Percentiles rank a stretch among this genome's conserved stretches.
Evolutionary conservation across 176 grass and related monocot species (phyloP).

Genomic region (bread wheat (Triticum aestivum)): DNA sequence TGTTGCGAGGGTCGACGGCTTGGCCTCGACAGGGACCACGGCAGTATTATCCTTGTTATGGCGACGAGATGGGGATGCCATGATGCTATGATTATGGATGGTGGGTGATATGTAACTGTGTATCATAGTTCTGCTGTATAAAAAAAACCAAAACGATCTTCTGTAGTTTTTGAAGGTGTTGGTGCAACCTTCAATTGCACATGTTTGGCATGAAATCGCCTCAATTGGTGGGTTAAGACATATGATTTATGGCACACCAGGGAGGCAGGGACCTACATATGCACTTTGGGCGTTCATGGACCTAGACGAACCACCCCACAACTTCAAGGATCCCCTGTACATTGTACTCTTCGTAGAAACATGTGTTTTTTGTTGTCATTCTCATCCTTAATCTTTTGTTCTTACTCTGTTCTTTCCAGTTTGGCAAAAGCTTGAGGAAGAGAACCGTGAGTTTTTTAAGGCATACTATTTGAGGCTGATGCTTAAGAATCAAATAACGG

Average conservation of each 20-base stretch:
- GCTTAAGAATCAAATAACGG: conserved; percentile 90
- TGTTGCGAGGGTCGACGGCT: neutral
- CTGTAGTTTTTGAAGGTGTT: neutral
- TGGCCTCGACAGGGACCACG: neutral
- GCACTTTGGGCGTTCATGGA: neutral
- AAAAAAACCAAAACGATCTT: neutral
- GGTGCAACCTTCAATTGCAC: neutral
- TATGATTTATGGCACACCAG: neutral
- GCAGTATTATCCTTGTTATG: neutral
- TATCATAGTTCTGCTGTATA: conserved; percentile 3
- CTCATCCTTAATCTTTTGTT: neutral
- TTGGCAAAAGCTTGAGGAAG: conserved; percentile 92
- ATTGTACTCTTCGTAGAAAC: neutral
- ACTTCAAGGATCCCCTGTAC: neutral
- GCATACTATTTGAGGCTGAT: conserved; percentile 94
- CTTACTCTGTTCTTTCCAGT: conserved; percentile 51
- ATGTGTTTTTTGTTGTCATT: neutral
- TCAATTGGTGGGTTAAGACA: neutral
- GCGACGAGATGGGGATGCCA: neutral
- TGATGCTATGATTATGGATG: neutral
- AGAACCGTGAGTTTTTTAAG: conserved; percentile 87
- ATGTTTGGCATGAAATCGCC: neutral
- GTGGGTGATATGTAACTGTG: neutral
- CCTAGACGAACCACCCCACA: neutral
- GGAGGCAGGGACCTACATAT: neutral